Conservation (phyloP, 495 filamentous ascomycete genomes). For the Chlorociboria aeruginascens region DNA sequence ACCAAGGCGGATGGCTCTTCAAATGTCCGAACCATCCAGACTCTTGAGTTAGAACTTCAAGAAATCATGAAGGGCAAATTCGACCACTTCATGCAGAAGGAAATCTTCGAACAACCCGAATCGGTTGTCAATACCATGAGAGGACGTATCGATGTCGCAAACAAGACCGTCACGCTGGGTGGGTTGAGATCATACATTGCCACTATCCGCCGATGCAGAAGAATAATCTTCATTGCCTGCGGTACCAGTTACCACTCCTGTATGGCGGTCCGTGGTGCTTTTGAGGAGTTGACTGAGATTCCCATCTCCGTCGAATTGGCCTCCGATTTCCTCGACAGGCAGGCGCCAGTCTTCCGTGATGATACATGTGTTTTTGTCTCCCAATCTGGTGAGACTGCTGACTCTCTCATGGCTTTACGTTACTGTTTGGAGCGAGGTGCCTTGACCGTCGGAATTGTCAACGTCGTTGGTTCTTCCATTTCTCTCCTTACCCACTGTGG, state of each 20-base stretch:
- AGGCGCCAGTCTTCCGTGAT: constrained; percentile 98
- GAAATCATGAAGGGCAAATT: constrained; percentile 99
- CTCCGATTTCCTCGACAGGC: constrained; percentile 93
- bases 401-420: constrained; percentile 90
- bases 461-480: constrained; percentile 95
- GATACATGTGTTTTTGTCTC: constrained; percentile 99
- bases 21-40: constrained; percentile 95
- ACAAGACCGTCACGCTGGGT: constrained; percentile 90
- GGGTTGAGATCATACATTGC: constrained; percentile 90
- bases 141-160: constrained; percentile 84
- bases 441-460: constrained; percentile 94
- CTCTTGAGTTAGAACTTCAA: constrained; percentile 93
- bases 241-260: constrained; percentile 97
- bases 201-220: constrained; percentile 89
- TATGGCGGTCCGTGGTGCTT: constrained; percentile 96
- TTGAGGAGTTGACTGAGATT: constrained; percentile 96
- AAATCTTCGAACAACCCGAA: constrained; percentile 99
- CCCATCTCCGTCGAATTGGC: constrained; percentile 94
- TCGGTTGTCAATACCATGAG: constrained; percentile 99
- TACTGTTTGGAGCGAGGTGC: constrained; percentile 97
- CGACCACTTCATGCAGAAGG: constrained; percentile 99
- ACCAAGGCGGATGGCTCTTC: constrained; percentile 94
- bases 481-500: constrained; percentile 97
- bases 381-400: constrained; percentile 97
- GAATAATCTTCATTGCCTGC: constrained; percentile 97